Evolutionary conservation across 805 yeast genomes (phyloP), one percentile per base, ranked within the genome.

Genomic region (Yarrowia sp.): DNA sequence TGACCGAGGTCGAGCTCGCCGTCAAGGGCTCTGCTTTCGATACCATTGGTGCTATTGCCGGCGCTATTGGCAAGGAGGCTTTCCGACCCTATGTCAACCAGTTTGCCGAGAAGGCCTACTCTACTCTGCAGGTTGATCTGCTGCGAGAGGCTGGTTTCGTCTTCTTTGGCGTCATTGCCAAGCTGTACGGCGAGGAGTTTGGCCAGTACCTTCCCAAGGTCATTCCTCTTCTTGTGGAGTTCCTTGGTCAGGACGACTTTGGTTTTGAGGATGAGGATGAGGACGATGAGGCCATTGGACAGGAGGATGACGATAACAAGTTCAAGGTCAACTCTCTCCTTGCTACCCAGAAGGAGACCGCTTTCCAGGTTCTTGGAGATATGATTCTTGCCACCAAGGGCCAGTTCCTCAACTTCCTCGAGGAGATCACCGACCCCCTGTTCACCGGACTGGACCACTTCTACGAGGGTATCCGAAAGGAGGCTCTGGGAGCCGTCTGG

Each of bases 81-180:
- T 95, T 95, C 79, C 84, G 90, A 45, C 85, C 89, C 50, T 91
- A 84, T 75, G 97, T 97, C 61, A 86, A 87, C 74, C 93, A 96
- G 31, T 83, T 92, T 75, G 90, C 92, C 70, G 89, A 89, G 74
- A 90, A 97, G 67, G 92, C 97, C 33, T 88, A 90, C 74, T 81
- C 81, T 66, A 87, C 96, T 65, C 83, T 93, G 70, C 82, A 84
- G 69, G 85, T 93, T 38, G 89, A 88, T 65, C 87, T 87, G 75
- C 84, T 95, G 71, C 88, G 97, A 80, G 99, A 95, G 78, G 85
- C 97, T 65, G 97, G 97, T 55, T 93, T 90, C 71, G 90, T 97
- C 11, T 92, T 95, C 76, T 86, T 95, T 77, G 87, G 96, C 65
- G 90, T 90, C 78, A 85, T 93, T 86, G 97, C 98, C 66, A 90